These are phyloP conservation scores for Xanthoceras sorbifolium DNA, from an alignment of 345 rosid genomes.

Conservation along the genomic window DNA sequence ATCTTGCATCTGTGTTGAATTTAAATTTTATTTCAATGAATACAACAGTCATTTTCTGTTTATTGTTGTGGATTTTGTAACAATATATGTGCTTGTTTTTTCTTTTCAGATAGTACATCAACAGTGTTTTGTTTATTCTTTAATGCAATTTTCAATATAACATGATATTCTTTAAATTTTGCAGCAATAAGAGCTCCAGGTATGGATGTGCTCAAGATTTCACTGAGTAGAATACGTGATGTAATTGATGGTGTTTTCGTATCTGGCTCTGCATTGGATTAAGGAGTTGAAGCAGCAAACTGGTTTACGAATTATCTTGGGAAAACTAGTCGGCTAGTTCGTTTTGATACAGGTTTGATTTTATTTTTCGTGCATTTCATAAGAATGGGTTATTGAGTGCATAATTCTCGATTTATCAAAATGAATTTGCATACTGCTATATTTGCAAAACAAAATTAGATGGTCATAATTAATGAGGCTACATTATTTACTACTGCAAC, in stretches of 20 bases:
- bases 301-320: conserved; percentile 82
- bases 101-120: not conserved
- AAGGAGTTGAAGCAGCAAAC: conserved; percentile 81
- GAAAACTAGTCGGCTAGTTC: conserved; percentile 75
- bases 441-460: not conserved
- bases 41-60: not conserved
- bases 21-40: not conserved
- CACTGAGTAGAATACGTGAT: conserved; percentile 46
- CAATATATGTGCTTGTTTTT: not conserved
- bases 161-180: not conserved
- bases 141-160: not conserved
- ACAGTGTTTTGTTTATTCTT: not conserved
- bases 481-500: conserved; percentile 37
- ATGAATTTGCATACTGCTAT: not conserved
- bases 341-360: conserved; percentile 68
- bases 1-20: not conserved
- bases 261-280: conserved; percentile 84
- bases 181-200: conserved; percentile 81
- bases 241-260: conserved; percentile 62
- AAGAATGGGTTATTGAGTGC: conserved; percentile 6
- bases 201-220: conserved; percentile 63
- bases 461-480: conserved; percentile 1
- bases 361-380: conserved; percentile 14
- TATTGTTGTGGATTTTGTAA: not conserved
- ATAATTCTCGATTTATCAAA: too few relatives aligned